phyloP scores from a whole-genome alignment of 371 early-diverging fungal genomes.

The Phascolomyces articulosus region DNA sequence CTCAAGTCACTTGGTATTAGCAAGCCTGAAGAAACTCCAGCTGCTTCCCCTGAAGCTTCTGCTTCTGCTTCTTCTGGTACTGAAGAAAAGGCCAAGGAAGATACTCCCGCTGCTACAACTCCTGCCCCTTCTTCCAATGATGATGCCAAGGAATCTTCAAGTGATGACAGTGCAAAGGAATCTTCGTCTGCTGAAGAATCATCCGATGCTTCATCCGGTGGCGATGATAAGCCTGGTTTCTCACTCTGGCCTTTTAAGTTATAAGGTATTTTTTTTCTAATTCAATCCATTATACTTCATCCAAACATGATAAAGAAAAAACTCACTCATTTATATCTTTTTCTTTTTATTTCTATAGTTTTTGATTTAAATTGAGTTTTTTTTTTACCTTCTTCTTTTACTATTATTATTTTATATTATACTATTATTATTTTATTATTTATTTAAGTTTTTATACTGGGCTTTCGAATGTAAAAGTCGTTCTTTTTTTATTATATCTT shows the following conservation, averaged over 20 bases:
- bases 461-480: constrained; percentile 3
- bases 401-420: neutral
- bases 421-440: neutral
- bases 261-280: neutral
- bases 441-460: neutral
- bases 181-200: constrained; percentile 1
- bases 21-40: neutral
- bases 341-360: no score
- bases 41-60: neutral
- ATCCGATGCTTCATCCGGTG: neutral
- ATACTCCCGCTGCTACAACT: neutral
- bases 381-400: neutral
- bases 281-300: no score
- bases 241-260: constrained; percentile 4
- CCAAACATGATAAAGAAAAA: no score
- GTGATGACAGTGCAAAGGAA: constrained; percentile 1
- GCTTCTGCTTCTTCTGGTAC: neutral
- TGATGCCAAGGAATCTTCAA: neutral
- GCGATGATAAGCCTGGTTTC: neutral
- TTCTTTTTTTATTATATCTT: neutral
- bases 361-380: constrained; percentile 2
- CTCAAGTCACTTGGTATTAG: constrained; percentile 13
- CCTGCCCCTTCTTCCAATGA: neutral
- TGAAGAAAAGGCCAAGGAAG: neutral
- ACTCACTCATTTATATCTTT: no score